These are phyloP conservation scores for Ascochyta fabae DNA, from an alignment of 2,329 filamentous ascomycete species.

Conservation along the genomic window DNA sequence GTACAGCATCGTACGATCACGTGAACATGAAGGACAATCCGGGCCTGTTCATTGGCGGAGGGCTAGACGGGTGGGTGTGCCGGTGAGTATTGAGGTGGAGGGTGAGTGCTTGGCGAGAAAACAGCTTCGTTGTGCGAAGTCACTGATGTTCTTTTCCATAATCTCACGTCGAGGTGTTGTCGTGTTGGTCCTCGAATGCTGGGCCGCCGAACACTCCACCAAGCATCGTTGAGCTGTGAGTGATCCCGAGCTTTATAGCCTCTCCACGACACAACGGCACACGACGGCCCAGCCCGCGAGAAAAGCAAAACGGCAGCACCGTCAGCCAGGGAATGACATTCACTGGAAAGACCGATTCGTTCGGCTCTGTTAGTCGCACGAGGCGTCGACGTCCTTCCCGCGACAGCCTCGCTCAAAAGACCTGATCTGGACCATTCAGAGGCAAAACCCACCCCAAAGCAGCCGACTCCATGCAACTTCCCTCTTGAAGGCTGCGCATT, in stretches of 20 bases:
- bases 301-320: not conserved
- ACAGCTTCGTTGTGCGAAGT: not conserved
- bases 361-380: not conserved
- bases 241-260: not conserved
- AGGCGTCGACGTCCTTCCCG: not conserved
- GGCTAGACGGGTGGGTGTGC: not conserved
- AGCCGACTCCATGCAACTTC: conserved; percentile 2
- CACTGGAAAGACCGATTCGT: not conserved
- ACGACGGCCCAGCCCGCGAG: not conserved
- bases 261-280: not conserved
- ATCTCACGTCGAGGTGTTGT: not conserved
- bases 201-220: not conserved
- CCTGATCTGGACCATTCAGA: not conserved
- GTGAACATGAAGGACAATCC: conserved; percentile 10
- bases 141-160: not conserved
- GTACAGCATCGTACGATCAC: conserved; percentile 27
- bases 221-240: not conserved
- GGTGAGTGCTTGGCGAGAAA: not conserved
- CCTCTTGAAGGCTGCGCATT: not conserved
- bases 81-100: not conserved
- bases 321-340: not conserved
- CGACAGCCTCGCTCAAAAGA: conserved; percentile 8
- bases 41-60: conserved; percentile 1
- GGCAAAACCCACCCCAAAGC: conserved; percentile 1
- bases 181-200: not conserved